These are phyloP conservation scores for Vaccinium vitisidaea DNA, from an alignment of 148 eudicot species.

Conservation along the genomic window DNA sequence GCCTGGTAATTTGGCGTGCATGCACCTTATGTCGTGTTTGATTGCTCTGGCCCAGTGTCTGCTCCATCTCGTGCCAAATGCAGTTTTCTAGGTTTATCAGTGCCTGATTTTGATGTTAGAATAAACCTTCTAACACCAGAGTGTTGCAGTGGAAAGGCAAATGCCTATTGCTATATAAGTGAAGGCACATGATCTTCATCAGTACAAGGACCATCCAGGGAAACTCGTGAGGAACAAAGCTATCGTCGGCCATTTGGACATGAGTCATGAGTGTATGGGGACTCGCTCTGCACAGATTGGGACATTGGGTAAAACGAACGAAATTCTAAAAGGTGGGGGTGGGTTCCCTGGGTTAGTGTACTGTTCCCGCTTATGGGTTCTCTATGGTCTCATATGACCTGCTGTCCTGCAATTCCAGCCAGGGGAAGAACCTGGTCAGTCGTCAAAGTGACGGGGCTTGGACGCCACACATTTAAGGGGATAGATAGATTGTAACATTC, in stretches of 20 bases:
- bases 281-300: neutral
- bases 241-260: neutral
- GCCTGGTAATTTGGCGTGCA: neutral
- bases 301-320: neutral
- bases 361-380: neutral
- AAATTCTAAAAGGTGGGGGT: neutral
- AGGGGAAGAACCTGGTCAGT: neutral
- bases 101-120: neutral
- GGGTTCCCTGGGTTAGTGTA: neutral
- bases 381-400: neutral
- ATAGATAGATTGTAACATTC: neutral
- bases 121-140: neutral
- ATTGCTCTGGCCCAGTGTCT: neutral
- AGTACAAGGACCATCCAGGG: neutral
- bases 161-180: neutral
- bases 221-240: neutral
- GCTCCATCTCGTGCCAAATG: neutral
- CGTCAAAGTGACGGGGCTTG: neutral
- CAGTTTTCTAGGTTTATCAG: neutral
- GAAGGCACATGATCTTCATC: neutral
- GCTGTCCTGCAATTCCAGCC: neutral
- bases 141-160: neutral
- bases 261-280: neutral
- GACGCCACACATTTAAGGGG: neutral
- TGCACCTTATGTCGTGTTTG: neutral